phyloP scores from a whole-genome alignment of 805 yeast genomes.

The Kodamaea jinghongensis region DNA sequence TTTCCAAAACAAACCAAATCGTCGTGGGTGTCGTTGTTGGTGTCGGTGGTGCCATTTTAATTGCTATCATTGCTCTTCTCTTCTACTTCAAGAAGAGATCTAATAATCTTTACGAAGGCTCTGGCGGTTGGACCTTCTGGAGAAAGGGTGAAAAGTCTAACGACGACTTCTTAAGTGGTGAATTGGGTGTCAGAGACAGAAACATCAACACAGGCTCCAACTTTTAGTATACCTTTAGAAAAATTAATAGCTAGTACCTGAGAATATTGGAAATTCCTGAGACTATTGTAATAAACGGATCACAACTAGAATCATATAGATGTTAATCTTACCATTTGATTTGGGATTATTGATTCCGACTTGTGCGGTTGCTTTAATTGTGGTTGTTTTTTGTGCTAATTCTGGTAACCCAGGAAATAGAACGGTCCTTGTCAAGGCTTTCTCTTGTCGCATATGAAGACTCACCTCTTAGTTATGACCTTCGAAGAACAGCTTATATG shows the following conservation, averaged over 20 bases:
- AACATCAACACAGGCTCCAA: slow-evolving; percentile 47
- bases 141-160: slow-evolving; percentile 42
- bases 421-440: too few relatives aligned
- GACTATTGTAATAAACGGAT: too few relatives aligned
- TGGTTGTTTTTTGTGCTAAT: too few relatives aligned
- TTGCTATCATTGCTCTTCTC: slow-evolving; percentile 33
- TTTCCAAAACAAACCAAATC: slow-evolving; percentile 40
- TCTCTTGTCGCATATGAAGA: too few relatives aligned
- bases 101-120: slow-evolving; percentile 23
- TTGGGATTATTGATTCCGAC: too few relatives aligned
- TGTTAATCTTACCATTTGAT: too few relatives aligned
- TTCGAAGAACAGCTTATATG: too few relatives aligned
- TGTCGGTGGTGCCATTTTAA: slow-evolving; percentile 41
- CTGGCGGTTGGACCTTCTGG: slow-evolving; percentile 48
- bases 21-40: slow-evolving; percentile 50
- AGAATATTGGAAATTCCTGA: too few relatives aligned
- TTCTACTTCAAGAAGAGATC: slow-evolving; percentile 36
- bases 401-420: too few relatives aligned
- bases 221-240: slow-evolving; percentile 21
- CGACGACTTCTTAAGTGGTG: slow-evolving; percentile 44
- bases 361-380: too few relatives aligned
- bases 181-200: slow-evolving; percentile 47
- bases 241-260: neutral
- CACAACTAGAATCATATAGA: too few relatives aligned
- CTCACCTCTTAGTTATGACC: too few relatives aligned